Evolutionary conservation across 2,329 filamentous ascomycete genomes (phyloP), one percentile per base, ranked within the genome.

Genomic region (Penicillium olsonii): DNA sequence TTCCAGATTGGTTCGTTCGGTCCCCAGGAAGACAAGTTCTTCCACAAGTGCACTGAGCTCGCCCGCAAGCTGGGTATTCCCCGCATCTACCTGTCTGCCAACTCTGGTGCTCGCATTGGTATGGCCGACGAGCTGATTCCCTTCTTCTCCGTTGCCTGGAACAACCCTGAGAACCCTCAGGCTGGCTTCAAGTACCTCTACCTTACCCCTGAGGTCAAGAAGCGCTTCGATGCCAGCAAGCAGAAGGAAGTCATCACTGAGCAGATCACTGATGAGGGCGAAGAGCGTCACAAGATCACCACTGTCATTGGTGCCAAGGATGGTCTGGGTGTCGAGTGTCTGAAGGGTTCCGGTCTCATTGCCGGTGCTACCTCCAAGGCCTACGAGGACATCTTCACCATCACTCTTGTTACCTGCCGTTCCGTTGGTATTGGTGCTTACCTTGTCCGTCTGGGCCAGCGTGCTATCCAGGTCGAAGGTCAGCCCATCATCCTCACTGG

Each of bases 351-450:
- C 61, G 94, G 94, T 84, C 84, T 99, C 62, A 99, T 99, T 76
- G 94, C 94, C 53, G 94, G 94, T 80, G 92, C 92, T 65, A 99
- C 94, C 29, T 96, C 92, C 69, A 86, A 89, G 69, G 94, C 94
- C 35, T 99, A 99, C 76, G 92, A 96, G 67, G 94, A 99, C 71
- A 96, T 99, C 71, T 99, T 99, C 78, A 99, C 94, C 50, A 87
- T 96, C 66, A 99, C 94, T 17, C 81, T 99, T 60, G 94, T 99
- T 55, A 99, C 94, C 55, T 99, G 94, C 76, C 88, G 94, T 68
- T 99, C 94, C 63, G 94, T 99, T 69, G 94, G 94, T 87, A 99
- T 99, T 59, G 94, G 94, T 83, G 94, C 94, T 44, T 99, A 99
- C 77, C 88, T 99, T 48, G 94, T 99, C 62, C 92, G 94, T 70